A percentile compares a stretch with the other conserved stretches of the same genome.
phyloP scores from a whole-genome alignment of 805 yeast species.

The Komagataella pastoris region DNA sequence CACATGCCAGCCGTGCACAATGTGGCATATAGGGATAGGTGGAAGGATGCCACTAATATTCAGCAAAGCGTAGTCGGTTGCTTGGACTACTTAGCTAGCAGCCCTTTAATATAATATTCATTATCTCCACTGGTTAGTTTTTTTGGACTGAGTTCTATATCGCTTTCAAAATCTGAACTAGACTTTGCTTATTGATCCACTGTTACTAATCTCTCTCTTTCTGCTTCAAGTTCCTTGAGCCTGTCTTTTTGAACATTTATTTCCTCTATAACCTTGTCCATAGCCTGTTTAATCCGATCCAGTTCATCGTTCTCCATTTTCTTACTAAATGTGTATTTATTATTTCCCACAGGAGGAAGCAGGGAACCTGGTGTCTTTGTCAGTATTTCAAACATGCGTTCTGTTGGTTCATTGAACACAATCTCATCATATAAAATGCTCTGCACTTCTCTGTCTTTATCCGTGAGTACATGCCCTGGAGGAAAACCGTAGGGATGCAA shows the following conservation, averaged over 20 bases:
- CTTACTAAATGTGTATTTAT: conserved; percentile 16
- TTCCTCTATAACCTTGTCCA: conserved; percentile 14
- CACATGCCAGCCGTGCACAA: not conserved
- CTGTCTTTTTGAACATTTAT: conserved; percentile 11
- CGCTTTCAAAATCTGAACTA: not conserved
- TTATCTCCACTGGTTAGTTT: not conserved
- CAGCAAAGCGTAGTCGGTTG: not conserved
- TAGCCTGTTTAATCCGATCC: conserved; percentile 31
- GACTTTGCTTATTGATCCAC: not conserved
- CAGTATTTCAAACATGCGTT: conserved; percentile 65
- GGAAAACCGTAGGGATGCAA: conserved; percentile 60
- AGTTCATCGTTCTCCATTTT: conserved; percentile 56
- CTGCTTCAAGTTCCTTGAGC: conserved; percentile 16
- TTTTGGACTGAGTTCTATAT: not conserved
- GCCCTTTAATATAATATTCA: too few species aligned
- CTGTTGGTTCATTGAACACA: conserved; percentile 94
- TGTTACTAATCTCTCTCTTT: conserved; percentile 11
- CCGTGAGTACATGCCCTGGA: not conserved
- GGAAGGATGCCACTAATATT: not conserved
- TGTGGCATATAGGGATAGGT: not conserved
- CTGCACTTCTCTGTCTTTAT: conserved; percentile 32
- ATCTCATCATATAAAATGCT: conserved; percentile 74
- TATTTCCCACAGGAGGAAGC: conserved; percentile 21
- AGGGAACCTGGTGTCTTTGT: conserved; percentile 53
- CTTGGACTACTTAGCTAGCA: not conserved